A percentile compares a stretch with the other conserved stretches of the same genome.
Evolutionary conservation across 2,329 filamentous ascomycete genomes (phyloP).

Genomic region (Cladosporium velox): DNA sequence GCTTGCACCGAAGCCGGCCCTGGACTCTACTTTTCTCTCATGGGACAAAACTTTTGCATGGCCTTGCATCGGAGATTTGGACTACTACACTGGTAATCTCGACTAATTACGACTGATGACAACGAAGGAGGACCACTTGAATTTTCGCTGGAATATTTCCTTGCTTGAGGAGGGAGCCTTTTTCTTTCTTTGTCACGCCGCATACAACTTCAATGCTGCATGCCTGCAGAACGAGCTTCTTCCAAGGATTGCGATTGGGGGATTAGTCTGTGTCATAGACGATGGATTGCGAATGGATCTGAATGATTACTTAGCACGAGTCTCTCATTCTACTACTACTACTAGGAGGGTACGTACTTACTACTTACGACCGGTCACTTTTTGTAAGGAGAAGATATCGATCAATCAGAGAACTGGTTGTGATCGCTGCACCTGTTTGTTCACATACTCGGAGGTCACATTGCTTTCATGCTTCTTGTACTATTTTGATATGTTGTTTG

Average conservation of each 20-base stretch:
- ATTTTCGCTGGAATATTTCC: neutral
- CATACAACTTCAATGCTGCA: neutral
- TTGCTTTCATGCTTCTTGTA: no score
- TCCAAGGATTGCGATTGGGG: neutral
- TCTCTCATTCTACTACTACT: constrained; percentile 5
- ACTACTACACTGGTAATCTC: neutral
- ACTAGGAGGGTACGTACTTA: neutral
- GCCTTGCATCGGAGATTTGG: neutral
- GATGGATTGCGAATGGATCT: neutral
- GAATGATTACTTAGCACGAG: no score
- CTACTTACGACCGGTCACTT: constrained; percentile 6
- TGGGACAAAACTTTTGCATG: neutral
- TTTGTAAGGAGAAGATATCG: neutral
- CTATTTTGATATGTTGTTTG: no score
- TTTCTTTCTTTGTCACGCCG: constrained; percentile 2
- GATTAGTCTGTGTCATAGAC: constrained; percentile 1
- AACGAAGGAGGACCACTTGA: neutral
- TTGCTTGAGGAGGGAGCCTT: neutral
- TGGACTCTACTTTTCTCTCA: neutral
- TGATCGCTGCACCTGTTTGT: neutral
- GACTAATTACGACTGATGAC: constrained; percentile 8
- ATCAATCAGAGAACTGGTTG: neutral
- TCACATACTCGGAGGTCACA: neutral
- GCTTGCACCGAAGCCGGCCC: neutral
- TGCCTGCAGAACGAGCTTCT: neutral